Percentiles rank a stretch among this genome's conserved stretches.
phyloP scores from a whole-genome alignment of 352 stramenopile genomes.

The Albugo candida region DNA sequence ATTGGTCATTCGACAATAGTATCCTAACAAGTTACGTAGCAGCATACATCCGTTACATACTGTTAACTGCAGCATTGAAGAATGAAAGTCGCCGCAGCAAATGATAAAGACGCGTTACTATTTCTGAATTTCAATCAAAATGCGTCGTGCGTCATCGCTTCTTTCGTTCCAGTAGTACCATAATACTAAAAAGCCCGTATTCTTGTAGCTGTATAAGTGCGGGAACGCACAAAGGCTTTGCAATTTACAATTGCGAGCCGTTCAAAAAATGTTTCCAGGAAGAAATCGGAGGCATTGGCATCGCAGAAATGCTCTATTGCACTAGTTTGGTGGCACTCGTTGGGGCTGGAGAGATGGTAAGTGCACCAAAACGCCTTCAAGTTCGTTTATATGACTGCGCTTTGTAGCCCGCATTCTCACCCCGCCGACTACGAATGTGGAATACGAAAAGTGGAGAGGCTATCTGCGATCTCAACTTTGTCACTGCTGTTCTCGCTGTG shows the following conservation, averaged over 20 bases:
- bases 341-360: conserved; percentile 71
- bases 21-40: too few relatives aligned
- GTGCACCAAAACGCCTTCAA: background rate
- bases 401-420: conserved; percentile 71
- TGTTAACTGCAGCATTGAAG: background rate
- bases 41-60: too few relatives aligned
- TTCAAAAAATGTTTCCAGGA: conserved; percentile 82
- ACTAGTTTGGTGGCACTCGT: conserved; percentile 84
- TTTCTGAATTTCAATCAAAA: conserved; percentile 87
- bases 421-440: conserved; percentile 76
- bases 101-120: conserved; percentile 41
- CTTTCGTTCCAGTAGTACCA: background rate
- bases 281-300: conserved; percentile 71
- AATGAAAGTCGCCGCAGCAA: conserved; percentile 8
- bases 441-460: conserved; percentile 80
- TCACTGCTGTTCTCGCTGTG: conserved; percentile 76
- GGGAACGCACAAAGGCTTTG: conserved; percentile 68
- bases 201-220: conserved; percentile 72
- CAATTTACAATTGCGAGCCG: conserved; percentile 84
- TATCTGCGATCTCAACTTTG: conserved; percentile 86
- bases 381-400: background rate
- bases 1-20: too few relatives aligned
- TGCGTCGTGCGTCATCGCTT: conserved; percentile 37
- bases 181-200: too few relatives aligned
- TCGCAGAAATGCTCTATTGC: conserved; percentile 87